Conservation (phyloP, 495 filamentous ascomycete genomes). For the Xylaria palmicola region DNA sequence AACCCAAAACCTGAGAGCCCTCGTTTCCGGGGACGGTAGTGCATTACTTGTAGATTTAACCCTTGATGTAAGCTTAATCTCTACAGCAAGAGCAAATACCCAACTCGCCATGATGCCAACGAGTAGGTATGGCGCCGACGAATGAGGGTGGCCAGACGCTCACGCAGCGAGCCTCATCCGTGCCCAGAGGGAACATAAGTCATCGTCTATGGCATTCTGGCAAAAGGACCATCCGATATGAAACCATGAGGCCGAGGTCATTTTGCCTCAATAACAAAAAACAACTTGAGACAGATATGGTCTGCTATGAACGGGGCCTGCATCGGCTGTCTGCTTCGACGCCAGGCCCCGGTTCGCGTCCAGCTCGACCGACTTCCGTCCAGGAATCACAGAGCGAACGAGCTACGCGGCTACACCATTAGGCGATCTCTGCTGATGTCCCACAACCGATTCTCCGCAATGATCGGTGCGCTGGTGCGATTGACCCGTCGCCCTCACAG, state of each 20-base stretch:
- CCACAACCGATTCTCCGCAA: not conserved
- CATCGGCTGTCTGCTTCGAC: slow-evolving; percentile 2
- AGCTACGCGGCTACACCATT: slow-evolving; percentile 6
- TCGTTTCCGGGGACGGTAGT: not conserved
- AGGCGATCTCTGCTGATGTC: not conserved
- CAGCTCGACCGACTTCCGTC: not conserved
- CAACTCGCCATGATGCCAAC: not conserved
- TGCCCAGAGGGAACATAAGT: not conserved
- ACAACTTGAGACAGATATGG: slow-evolving; percentile 8
- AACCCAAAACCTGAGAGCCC: not conserved
- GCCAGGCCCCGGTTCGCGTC: slow-evolving; percentile 4
- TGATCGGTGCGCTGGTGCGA: not conserved
- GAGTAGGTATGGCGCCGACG: not conserved
- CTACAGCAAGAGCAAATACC: slow-evolving; percentile 2
- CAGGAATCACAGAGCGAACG: slow-evolving; percentile 2
- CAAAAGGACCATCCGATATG: slow-evolving; percentile 15
- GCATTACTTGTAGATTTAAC: not conserved
- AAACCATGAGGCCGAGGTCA: slow-evolving; percentile 11
- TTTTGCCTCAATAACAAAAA: slow-evolving; percentile 14
- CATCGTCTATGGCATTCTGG: slow-evolving; percentile 11
- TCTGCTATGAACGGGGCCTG: slow-evolving; percentile 4
- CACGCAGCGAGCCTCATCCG: slow-evolving; percentile 7
- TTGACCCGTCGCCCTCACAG: not conserved
- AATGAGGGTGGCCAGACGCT: not conserved
- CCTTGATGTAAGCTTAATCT: slow-evolving; percentile 5